Conservation (phyloP, 352 stramenopile species). For the Lagenidium sp. region DNA sequence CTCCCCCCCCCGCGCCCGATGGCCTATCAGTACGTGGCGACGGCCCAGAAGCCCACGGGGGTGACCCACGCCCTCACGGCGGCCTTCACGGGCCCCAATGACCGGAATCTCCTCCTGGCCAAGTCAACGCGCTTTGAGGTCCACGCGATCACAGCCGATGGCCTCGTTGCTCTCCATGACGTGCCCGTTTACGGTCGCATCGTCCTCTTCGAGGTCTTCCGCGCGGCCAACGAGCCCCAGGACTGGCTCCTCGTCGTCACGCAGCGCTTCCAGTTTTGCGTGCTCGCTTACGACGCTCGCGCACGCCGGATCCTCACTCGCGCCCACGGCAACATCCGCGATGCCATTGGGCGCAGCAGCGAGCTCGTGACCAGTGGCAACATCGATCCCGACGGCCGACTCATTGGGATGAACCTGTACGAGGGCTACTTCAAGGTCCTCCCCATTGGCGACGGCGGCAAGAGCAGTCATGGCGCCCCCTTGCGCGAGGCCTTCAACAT, state of each 20-base stretch:
- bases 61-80: conserved; percentile 91
- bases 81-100: conserved; percentile 76
- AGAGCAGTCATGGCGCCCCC: conserved; percentile 22
- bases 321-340: conserved; percentile 78
- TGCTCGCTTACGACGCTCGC: conserved; percentile 71
- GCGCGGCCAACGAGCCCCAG: conserved; percentile 52
- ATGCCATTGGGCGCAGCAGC: conserved; percentile 81
- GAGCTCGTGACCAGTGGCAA: conserved; percentile 86
- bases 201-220: conserved; percentile 82
- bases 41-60: conserved; percentile 89
- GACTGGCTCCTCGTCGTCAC: conserved; percentile 88
- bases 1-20: conserved; percentile 22
- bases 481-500: conserved; percentile 90
- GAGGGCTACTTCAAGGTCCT: conserved; percentile 89
- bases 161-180: conserved; percentile 79
- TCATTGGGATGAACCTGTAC: conserved; percentile 90
- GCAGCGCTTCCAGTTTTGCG: conserved; percentile 87
- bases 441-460: conserved; percentile 75
- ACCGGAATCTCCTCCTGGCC: conserved; percentile 87
- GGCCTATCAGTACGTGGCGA: conserved; percentile 91
- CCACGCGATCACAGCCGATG: conserved; percentile 79
- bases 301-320: conserved; percentile 75
- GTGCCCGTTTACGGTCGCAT: conserved; percentile 84
- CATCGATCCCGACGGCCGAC: conserved; percentile 73
- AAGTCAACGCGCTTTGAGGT: conserved; percentile 88